Conservation (phyloP, 2,329 filamentous ascomycete genomes). For the Cryphonectria japonica region DNA sequence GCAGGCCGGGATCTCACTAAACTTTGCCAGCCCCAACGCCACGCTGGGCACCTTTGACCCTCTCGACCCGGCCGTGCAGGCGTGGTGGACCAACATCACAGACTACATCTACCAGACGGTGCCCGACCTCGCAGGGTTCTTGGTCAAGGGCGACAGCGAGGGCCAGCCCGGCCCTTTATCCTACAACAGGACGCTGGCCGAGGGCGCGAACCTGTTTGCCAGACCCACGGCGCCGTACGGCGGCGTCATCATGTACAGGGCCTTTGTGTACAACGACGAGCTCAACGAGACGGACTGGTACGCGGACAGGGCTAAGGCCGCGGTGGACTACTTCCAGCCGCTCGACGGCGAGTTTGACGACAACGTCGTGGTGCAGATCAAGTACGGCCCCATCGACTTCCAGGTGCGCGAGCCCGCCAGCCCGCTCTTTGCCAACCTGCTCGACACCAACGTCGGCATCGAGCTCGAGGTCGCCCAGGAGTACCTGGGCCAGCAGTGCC, state of each 20-base stretch:
- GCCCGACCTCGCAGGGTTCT: constrained; percentile 70
- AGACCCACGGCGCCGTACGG: constrained; percentile 59
- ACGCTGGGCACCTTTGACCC: constrained; percentile 67
- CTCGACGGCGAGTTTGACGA: constrained; percentile 69
- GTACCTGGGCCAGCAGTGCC: constrained; percentile 72
- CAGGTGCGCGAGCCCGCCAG: constrained; percentile 70
- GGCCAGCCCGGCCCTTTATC: constrained; percentile 71
- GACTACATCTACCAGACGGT: constrained; percentile 61
- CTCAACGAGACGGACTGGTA: constrained; percentile 64
- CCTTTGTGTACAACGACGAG: constrained; percentile 68
- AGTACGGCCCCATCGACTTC: constrained; percentile 76
- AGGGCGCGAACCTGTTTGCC: constrained; percentile 72
- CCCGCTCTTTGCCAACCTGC: constrained; percentile 62
- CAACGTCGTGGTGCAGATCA: constrained; percentile 74
- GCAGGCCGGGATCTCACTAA: constrained; percentile 66
- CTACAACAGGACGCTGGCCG: constrained; percentile 70
- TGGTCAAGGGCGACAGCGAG: constrained; percentile 74
- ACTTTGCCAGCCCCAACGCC: constrained; percentile 67
- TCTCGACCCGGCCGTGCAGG: constrained; percentile 60
- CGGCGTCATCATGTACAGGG: constrained; percentile 70
- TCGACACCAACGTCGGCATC: constrained; percentile 54
- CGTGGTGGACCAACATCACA: constrained; percentile 66
- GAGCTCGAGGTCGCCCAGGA: constrained; percentile 72
- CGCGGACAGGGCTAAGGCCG: constrained; percentile 70
- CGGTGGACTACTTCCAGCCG: constrained; percentile 67